Percentiles rank a stretch among this genome's conserved stretches.
Conservation (phyloP, 2,329 filamentous ascomycete species). For the Botrytis squamosa region DNA sequence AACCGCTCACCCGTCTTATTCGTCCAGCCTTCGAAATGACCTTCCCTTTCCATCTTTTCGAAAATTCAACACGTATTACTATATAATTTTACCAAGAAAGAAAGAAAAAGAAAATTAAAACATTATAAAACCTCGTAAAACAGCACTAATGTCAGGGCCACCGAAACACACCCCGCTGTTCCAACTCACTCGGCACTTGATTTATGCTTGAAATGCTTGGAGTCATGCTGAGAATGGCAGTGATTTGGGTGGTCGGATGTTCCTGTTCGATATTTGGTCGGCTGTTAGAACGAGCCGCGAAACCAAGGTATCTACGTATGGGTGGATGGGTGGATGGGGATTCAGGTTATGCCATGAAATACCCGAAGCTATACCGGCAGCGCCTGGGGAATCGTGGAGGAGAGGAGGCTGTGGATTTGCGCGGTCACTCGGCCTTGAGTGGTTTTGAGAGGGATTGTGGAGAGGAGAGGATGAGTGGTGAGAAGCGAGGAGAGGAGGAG, state of each 20-base stretch:
- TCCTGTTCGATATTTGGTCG: neutral
- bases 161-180: neutral
- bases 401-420: neutral
- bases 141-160: slow-evolving; percentile 9
- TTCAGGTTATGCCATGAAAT: neutral
- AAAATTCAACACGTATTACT: neutral
- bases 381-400: neutral
- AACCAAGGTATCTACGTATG: neutral
- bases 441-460: neutral
- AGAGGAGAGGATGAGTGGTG: neutral
- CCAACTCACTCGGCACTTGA: neutral
- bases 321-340: neutral
- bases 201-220: neutral
- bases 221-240: neutral
- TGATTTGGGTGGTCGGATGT: neutral
- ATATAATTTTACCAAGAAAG: neutral
- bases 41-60: neutral
- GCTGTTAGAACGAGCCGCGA: neutral
- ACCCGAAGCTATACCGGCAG: neutral
- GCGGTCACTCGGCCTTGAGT: neutral
- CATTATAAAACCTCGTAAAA: neutral
- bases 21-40: too few relatives aligned
- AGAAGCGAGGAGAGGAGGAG: neutral
- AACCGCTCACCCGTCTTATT: neutral
- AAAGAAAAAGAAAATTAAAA: neutral